These are phyloP conservation scores for Vitis hybrid DNA, from an alignment of 177 flowering plant genomes.

Conservation along the genomic window DNA sequence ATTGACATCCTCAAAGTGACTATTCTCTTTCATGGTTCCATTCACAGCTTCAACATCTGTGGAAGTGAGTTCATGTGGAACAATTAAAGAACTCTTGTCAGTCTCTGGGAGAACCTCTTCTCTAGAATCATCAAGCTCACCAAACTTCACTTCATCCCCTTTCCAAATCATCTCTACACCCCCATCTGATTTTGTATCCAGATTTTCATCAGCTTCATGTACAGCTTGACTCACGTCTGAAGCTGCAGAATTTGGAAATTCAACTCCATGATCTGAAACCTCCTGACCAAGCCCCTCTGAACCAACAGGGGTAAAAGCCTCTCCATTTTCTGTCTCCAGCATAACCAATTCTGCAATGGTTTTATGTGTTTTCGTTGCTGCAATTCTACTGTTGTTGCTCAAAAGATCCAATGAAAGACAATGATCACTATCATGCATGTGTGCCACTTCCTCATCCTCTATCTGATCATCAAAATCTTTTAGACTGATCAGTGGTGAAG, in stretches of 20 bases:
- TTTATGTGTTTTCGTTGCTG: not conserved
- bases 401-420: not conserved
- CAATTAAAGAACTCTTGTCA: too few relatives aligned
- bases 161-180: not conserved
- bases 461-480: not conserved
- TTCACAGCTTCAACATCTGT: too few relatives aligned
- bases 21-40: not conserved
- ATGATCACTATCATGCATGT: not conserved
- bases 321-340: not conserved
- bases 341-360: not conserved
- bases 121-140: not conserved
- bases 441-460: not conserved
- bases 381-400: not conserved
- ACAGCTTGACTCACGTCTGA: not conserved
- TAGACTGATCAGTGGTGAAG: not conserved
- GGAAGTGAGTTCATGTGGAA: too few relatives aligned
- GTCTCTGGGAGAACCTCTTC: not conserved
- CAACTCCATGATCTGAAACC: too few relatives aligned
- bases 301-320: not conserved
- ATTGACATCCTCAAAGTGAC: not conserved
- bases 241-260: not conserved
- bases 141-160: not conserved
- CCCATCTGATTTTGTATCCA: not conserved
- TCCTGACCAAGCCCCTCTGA: not conserved
- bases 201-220: not conserved